Percentiles rank a stretch among this genome's conserved stretches.
phyloP scores from a whole-genome alignment of 805 yeast genomes.

The Cyberlindnera euphorbiiphila region DNA sequence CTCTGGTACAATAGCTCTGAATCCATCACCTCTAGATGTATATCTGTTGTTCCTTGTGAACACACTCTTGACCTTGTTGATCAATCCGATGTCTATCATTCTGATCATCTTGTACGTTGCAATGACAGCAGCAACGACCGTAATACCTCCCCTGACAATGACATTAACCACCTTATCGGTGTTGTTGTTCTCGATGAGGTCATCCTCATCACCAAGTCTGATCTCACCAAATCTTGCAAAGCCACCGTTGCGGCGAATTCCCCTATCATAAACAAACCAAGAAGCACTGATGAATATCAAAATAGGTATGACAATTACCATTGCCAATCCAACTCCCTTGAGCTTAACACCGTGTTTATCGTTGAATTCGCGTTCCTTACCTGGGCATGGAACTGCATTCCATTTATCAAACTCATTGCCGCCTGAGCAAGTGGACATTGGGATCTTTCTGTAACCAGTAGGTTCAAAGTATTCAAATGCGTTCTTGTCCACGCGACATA shows the following conservation, averaged over 20 bases:
- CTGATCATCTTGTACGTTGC: slow-evolving; percentile 30
- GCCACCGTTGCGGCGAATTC: slow-evolving; percentile 70
- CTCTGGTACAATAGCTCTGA: slow-evolving; percentile 18
- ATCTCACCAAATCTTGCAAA: slow-evolving; percentile 76
- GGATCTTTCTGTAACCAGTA: slow-evolving; percentile 88
- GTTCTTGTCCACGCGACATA: slow-evolving; percentile 51
- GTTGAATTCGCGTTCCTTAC: slow-evolving; percentile 62
- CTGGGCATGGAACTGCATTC: slow-evolving; percentile 79
- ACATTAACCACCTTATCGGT: slow-evolving; percentile 60
- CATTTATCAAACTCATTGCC: slow-evolving; percentile 70
- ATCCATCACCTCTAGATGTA: slow-evolving; percentile 23
- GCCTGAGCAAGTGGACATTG: slow-evolving; percentile 81
- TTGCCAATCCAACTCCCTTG: slow-evolving; percentile 48
- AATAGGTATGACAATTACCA: slow-evolving; percentile 56
- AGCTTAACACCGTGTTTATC: slow-evolving; percentile 46
- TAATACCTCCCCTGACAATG: slow-evolving; percentile 32
- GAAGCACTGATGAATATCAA: slow-evolving; percentile 37
- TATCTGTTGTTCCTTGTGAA: slow-evolving; percentile 22
- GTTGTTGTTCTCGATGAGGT: slow-evolving; percentile 51
- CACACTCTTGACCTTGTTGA: slow-evolving; percentile 16
- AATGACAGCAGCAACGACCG: slow-evolving; percentile 31
- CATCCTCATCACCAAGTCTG: slow-evolving; percentile 73
- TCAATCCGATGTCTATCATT: slow-evolving; percentile 20
- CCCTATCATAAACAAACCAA: slow-evolving; percentile 63
- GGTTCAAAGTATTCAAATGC: slow-evolving; percentile 75